phyloP scores from a whole-genome alignment of 2,329 filamentous ascomycete genomes.

The Metarhizium sp. region DNA sequence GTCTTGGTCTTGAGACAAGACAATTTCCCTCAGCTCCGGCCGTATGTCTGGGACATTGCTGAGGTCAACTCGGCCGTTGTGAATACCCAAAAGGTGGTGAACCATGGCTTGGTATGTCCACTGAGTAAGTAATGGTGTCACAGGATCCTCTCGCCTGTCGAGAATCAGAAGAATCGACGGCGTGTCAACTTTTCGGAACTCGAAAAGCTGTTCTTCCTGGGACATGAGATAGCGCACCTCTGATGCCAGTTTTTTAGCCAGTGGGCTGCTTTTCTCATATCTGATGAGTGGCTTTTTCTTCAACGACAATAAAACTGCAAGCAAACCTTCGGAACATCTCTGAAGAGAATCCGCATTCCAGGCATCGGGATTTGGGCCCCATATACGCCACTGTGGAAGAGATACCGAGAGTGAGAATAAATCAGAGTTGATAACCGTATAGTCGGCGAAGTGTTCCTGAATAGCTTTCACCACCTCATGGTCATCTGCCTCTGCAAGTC shows the following conservation, averaged over 20 bases:
- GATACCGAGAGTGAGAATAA: slow-evolving; percentile 72
- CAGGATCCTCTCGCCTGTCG: slow-evolving; percentile 86
- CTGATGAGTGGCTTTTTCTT: slow-evolving; percentile 96
- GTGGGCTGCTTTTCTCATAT: slow-evolving; percentile 81
- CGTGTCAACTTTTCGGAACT: slow-evolving; percentile 91
- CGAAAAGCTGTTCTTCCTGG: slow-evolving; percentile 92
- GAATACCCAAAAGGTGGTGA: slow-evolving; percentile 86
- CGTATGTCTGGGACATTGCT: slow-evolving; percentile 74
- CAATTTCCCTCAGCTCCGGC: slow-evolving; percentile 85
- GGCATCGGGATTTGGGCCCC: slow-evolving; percentile 70
- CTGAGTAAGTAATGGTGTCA: slow-evolving; percentile 88
- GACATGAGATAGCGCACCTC: slow-evolving; percentile 89
- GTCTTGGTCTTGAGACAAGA: slow-evolving; percentile 92
- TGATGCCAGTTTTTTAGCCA: slow-evolving; percentile 87
- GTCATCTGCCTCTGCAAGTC: slow-evolving; percentile 91
- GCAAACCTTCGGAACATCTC: slow-evolving; percentile 74
- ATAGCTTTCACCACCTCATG: slow-evolving; percentile 92
- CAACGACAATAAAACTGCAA: slow-evolving; percentile 75
- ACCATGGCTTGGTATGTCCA: slow-evolving; percentile 99
- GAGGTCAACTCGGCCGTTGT: slow-evolving; percentile 88
- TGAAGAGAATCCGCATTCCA: slow-evolving; percentile 90
- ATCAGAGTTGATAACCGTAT: slow-evolving; percentile 89
- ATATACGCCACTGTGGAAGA: slow-evolving; percentile 66
- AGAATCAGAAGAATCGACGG: slow-evolving; percentile 85
- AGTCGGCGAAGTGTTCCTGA: slow-evolving; percentile 95